phyloP scores from a whole-genome alignment of 495 filamentous ascomycete species.

The Penicillium desertorum region DNA sequence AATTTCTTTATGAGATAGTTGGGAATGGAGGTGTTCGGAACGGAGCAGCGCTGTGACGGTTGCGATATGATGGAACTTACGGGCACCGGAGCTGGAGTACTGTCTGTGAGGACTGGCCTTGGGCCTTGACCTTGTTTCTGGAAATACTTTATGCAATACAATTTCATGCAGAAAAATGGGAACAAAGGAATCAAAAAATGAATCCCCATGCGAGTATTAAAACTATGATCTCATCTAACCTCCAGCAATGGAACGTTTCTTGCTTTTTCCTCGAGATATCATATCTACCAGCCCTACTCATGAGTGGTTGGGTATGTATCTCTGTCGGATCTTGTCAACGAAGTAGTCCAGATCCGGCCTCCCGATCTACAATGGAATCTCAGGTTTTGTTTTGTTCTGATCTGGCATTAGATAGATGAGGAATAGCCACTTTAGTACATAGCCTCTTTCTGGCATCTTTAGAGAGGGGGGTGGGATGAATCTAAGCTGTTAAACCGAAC shows the following conservation, averaged over 20 bases:
- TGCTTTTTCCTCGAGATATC: background rate
- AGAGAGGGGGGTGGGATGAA: no score
- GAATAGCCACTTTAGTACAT: background rate
- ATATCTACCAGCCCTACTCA: slow-evolving; percentile 3
- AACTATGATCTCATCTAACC: slow-evolving; percentile 2
- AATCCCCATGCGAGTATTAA: slow-evolving; percentile 22
- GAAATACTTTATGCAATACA: slow-evolving; percentile 32
- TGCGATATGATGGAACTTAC: slow-evolving; percentile 37
- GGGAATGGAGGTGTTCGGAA: slow-evolving; percentile 26
- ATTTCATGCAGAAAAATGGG: slow-evolving; percentile 31
- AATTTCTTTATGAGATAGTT: slow-evolving; percentile 40
- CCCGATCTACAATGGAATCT: background rate
- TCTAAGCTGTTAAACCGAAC: background rate
- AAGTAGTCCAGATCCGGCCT: slow-evolving; percentile 5
- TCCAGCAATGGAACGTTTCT: slow-evolving; percentile 5
- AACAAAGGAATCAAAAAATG: slow-evolving; percentile 30
- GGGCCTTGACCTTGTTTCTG: slow-evolving; percentile 35
- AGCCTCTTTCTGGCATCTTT: background rate
- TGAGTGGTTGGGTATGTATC: slow-evolving; percentile 3
- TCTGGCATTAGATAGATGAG: background rate
- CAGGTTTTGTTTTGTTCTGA: background rate
- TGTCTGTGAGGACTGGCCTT: slow-evolving; percentile 29
- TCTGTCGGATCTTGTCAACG: background rate
- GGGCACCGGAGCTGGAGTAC: slow-evolving; percentile 25
- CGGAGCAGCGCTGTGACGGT: slow-evolving; percentile 24